Conservation (phyloP, 2,329 filamentous ascomycete species). For the Sordariomycetes sp. region DNA sequence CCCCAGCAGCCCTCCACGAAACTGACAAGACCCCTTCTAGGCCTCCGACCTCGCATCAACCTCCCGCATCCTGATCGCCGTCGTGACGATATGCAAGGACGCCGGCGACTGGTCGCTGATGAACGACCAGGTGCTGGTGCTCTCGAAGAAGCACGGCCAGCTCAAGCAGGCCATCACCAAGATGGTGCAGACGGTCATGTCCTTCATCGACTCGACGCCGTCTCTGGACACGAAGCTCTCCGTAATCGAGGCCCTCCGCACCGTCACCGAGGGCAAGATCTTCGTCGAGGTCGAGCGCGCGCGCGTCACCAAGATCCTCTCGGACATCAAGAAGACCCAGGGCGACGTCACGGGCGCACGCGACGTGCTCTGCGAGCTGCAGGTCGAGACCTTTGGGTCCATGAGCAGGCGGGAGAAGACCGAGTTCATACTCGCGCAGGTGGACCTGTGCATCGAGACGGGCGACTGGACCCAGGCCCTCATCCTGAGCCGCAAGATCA, state of each 20-base stretch:
- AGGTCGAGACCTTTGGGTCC: conserved; percentile 97
- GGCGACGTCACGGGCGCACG: conserved; percentile 83
- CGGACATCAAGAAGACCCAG: conserved; percentile 94
- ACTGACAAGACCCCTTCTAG: conserved; percentile 30
- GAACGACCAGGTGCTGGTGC: conserved; percentile 89
- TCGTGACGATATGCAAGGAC: conserved; percentile 91
- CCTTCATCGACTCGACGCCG: conserved; percentile 78
- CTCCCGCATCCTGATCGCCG: conserved; percentile 74
- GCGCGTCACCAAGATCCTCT: conserved; percentile 87
- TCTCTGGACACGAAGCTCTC: conserved; percentile 80
- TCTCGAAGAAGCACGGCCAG: conserved; percentile 99
- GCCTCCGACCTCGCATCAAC: conserved; percentile 94
- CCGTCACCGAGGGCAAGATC: conserved; percentile 98
- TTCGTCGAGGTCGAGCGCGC: conserved; percentile 98
- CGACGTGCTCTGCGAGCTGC: conserved; percentile 91
- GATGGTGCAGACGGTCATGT: conserved; percentile 97
- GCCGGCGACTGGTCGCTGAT: conserved; percentile 86
- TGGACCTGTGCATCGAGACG: conserved; percentile 87
- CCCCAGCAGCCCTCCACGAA: conserved; percentile 10
- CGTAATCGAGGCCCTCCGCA: conserved; percentile 88
- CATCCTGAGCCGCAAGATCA: conserved; percentile 93
- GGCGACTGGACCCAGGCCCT: conserved; percentile 93
- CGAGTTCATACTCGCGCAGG: conserved; percentile 94
- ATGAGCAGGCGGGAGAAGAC: conserved; percentile 98
- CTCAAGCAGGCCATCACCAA: conserved; percentile 98